Evolutionary conservation across 2,329 filamentous ascomycete species (phyloP).

Genomic region (Colletotrichum eleusines): DNA sequence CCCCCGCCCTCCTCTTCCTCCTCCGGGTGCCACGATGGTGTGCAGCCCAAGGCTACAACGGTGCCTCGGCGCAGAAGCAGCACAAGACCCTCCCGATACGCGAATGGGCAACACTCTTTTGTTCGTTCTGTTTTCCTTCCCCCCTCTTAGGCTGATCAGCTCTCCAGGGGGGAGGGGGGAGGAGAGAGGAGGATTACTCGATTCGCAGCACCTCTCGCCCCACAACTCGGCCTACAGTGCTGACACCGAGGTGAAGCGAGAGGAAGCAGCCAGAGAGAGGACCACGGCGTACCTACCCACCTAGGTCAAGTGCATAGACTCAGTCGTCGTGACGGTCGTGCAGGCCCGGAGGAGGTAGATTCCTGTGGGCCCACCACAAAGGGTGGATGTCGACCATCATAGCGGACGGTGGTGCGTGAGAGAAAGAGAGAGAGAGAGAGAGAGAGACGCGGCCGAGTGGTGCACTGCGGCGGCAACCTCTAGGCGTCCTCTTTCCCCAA

Average conservation of each 20-base stretch:
- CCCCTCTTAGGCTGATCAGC: not conserved
- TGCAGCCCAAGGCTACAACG: slow-evolving; percentile 34
- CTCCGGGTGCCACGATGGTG: slow-evolving; percentile 14
- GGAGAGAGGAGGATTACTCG: not conserved
- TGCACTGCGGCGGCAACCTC: not conserved
- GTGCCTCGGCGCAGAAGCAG: not conserved
- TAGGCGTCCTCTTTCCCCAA: not conserved
- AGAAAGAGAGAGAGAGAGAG: too few relatives aligned
- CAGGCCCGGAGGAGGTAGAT: not conserved
- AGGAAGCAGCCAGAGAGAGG: not conserved
- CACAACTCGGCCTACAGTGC: slow-evolving; percentile 25
- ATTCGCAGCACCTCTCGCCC: not conserved
- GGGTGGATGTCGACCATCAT: not conserved
- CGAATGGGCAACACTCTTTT: slow-evolving; percentile 12
- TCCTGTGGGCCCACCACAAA: not conserved
- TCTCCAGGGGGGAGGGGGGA: too few relatives aligned
- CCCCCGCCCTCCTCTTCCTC: too few relatives aligned
- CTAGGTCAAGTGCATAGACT: not conserved
- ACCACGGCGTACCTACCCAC: not conserved
- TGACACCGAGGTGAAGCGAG: slow-evolving; percentile 35
- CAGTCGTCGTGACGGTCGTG: not conserved
- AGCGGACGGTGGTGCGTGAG: not conserved
- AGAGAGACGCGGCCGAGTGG: too few relatives aligned
- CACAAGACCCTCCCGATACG: not conserved
- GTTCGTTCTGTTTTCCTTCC: not conserved